Evolutionary conservation across 257 asterid genomes (phyloP).

Genomic region (Solanum megistacrolobum): DNA sequence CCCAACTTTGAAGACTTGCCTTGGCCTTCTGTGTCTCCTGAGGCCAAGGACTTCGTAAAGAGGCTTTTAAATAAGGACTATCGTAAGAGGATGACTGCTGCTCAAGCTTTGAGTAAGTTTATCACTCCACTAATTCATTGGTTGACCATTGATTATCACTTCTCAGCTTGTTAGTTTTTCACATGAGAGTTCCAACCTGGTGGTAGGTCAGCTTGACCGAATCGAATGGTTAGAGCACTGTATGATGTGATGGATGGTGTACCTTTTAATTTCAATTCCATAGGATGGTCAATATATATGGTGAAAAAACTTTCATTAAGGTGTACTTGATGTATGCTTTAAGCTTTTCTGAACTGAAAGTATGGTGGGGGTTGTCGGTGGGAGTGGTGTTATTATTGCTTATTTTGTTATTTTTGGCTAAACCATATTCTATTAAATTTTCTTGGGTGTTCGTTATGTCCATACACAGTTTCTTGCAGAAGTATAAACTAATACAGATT

Average conservation of each 20-base stretch:
- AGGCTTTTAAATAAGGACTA: conserved; percentile 90
- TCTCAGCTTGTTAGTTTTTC: background rate
- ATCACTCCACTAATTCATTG: background rate
- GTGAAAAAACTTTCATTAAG: background rate
- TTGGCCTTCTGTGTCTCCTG: conserved; percentile 83
- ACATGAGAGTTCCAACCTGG: background rate
- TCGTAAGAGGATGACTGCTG: conserved; percentile 95
- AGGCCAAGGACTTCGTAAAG: conserved; percentile 83
- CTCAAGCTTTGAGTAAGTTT: conserved; percentile 94
- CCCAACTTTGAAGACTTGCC: conserved; percentile 90
- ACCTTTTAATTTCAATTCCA: background rate
- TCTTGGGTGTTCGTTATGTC: background rate
- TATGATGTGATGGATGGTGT: background rate
- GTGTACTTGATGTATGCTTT: background rate
- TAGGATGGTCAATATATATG: background rate
- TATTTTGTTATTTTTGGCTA: background rate
- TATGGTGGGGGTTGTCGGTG: background rate
- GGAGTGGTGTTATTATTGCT: background rate
- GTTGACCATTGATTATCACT: background rate
- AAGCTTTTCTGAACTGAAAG: background rate
- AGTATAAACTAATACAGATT: conserved; percentile 1
- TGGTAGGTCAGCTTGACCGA: background rate
- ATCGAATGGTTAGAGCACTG: background rate
- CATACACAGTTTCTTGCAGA: background rate
- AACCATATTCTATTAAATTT: background rate